These are phyloP conservation scores for Fusarium sp. DNA, from an alignment of 2,329 filamentous ascomycete species.

Conservation along the genomic window DNA sequence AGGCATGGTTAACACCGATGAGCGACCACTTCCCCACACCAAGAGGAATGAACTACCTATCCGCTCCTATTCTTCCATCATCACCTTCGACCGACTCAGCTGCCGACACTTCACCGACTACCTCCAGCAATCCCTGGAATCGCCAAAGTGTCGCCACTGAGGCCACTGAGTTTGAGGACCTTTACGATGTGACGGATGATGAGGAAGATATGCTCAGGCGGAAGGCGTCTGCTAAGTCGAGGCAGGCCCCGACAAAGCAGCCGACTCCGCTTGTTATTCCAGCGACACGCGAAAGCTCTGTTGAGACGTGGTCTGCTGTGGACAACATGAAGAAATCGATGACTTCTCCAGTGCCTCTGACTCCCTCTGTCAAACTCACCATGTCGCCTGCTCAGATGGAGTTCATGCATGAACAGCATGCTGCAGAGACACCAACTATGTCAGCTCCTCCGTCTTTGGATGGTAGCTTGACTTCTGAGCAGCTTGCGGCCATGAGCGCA, in stretches of 20 bases:
- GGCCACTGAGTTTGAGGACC: constrained; percentile 83
- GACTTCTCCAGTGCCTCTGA: constrained; percentile 71
- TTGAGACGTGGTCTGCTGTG: constrained; percentile 60
- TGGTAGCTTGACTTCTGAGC: constrained; percentile 89
- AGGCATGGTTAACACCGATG: constrained; percentile 70
- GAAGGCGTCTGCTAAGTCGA: constrained; percentile 57
- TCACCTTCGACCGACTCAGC: constrained; percentile 69
- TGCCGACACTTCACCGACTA: constrained; percentile 67
- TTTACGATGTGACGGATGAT: constrained; percentile 88
- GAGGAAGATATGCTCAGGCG: constrained; percentile 64
- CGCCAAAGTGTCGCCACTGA: constrained; percentile 73
- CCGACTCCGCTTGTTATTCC: constrained; percentile 67
- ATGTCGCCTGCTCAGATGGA: constrained; percentile 82
- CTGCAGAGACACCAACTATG: constrained; percentile 76
- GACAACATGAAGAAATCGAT: constrained; percentile 61
- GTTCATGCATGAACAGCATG: constrained; percentile 74
- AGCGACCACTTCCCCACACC: constrained; percentile 79
- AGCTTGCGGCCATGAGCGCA: constrained; percentile 84
- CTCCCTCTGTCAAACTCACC: constrained; percentile 75
- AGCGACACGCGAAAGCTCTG: constrained; percentile 50
- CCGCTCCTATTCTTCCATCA: constrained; percentile 72
- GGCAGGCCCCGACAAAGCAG: constrained; percentile 55
- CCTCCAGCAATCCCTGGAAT: constrained; percentile 72
- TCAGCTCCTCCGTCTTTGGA: constrained; percentile 91
- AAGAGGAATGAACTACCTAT: constrained; percentile 74